Percentiles rank a stretch among this genome's conserved stretches.
Conservation (phyloP, 306 rosid genomes). For the Begonia masoniana region DNA sequence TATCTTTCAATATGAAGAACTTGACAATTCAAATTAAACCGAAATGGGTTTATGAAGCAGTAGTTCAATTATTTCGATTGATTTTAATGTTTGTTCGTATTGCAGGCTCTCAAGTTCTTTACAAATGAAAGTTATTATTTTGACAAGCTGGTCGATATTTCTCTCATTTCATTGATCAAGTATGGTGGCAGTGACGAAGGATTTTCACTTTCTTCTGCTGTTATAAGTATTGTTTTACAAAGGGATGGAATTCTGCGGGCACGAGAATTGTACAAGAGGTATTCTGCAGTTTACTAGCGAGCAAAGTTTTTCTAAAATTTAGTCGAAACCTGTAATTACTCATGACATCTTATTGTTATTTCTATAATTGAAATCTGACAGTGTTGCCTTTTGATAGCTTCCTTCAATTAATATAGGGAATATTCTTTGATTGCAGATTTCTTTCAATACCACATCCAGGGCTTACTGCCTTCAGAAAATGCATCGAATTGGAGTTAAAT, state of each 20-base stretch:
- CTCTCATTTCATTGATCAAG: constrained; percentile 38
- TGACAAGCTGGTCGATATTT: constrained; percentile 58
- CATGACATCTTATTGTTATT: neutral
- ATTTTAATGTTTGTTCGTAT: constrained; percentile 2
- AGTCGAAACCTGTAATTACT: constrained; percentile 2
- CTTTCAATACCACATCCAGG: constrained; percentile 76
- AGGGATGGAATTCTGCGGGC: constrained; percentile 64
- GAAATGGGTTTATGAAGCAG: too few relatives aligned
- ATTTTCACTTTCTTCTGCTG: constrained; percentile 61
- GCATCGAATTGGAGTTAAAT: constrained; percentile 72
- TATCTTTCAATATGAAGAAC: too few relatives aligned
- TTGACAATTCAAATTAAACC: too few relatives aligned
- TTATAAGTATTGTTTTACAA: constrained; percentile 55
- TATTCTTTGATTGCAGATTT: constrained; percentile 45
- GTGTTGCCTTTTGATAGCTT: too few relatives aligned
- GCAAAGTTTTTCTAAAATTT: neutral
- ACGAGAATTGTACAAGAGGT: constrained; percentile 71
- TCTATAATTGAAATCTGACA: neutral
- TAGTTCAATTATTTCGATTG: too few relatives aligned
- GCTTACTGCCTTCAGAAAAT: constrained; percentile 43
- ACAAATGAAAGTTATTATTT: constrained; percentile 43
- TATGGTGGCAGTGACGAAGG: constrained; percentile 73
- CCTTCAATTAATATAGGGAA: too few relatives aligned
- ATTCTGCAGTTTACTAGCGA: constrained; percentile 4
- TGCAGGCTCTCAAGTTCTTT: constrained; percentile 68